Evolutionary conservation across 2,329 filamentous ascomycete genomes (phyloP).

Genomic region (Chlorencoelia australis): DNA sequence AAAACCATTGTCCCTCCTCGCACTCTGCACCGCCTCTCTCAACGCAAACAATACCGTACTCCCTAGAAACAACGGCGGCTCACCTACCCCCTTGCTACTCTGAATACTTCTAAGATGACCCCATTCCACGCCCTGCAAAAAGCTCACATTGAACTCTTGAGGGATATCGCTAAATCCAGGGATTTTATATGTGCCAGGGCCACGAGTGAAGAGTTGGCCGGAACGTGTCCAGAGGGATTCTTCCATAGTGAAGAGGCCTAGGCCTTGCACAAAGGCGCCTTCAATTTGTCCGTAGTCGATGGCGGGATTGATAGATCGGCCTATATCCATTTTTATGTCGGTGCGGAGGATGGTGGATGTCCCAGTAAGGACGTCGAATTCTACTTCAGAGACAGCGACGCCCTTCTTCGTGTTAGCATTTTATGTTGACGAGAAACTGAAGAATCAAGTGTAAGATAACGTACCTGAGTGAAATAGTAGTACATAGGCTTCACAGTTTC

Average conservation of each 20-base stretch:
- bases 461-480: conserved; percentile 85
- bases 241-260: conserved; percentile 72
- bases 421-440: background rate
- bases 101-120: conserved; percentile 42
- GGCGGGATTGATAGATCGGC: conserved; percentile 56
- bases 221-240: conserved; percentile 56
- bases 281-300: conserved; percentile 80
- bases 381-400: conserved; percentile 82
- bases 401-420: conserved; percentile 52
- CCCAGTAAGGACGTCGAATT: conserved; percentile 86
- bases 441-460: background rate
- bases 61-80: conserved; percentile 51
- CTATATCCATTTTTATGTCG: conserved; percentile 97
- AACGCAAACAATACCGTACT: conserved; percentile 43
- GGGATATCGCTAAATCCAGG: conserved; percentile 82
- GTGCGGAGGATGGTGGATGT: conserved; percentile 84
- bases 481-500: conserved; percentile 59
- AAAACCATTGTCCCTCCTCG: conserved; percentile 37
- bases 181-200: conserved; percentile 72
- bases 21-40: conserved; percentile 41
- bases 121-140: conserved; percentile 35
- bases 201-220: conserved; percentile 53
- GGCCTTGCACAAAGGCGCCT: conserved; percentile 70
- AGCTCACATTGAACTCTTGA: conserved; percentile 43
- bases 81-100: conserved; percentile 44